These are phyloP conservation scores for Phlebiopsis flavidoalba DNA, from an alignment of 768 basidiomycete genomes.

Conservation along the genomic window DNA sequence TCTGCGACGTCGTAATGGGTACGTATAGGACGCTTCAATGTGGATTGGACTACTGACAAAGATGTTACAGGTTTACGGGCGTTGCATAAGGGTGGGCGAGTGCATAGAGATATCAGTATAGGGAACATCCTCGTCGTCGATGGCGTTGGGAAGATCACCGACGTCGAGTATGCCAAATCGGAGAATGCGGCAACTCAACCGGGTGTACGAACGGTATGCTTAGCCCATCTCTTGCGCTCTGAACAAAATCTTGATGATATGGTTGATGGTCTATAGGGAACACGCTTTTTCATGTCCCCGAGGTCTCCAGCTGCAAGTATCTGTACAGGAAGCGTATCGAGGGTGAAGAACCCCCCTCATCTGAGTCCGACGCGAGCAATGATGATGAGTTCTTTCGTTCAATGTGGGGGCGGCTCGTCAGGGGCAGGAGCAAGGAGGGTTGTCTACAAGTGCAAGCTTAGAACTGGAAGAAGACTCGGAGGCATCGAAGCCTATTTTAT, in stretches of 20 bases:
- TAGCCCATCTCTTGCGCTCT: not conserved
- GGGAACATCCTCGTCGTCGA: not conserved
- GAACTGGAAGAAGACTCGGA: too few relatives aligned
- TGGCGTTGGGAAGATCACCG: not conserved
- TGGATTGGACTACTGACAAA: not conserved
- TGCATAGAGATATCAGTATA: conserved; percentile 3
- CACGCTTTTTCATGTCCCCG: not conserved
- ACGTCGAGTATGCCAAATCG: conserved; percentile 1
- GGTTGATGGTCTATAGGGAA: not conserved
- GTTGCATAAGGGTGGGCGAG: not conserved
- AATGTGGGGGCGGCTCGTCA: too few relatives aligned
- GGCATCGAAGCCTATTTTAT: not conserved
- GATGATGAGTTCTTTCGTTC: too few relatives aligned
- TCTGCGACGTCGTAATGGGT: not conserved
- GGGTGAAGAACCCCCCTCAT: too few relatives aligned
- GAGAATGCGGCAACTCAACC: not conserved
- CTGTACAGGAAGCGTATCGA: not conserved
- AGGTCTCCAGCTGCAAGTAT: not conserved
- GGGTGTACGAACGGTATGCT: not conserved
- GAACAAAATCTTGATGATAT: not conserved
- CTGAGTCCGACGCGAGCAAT: too few relatives aligned
- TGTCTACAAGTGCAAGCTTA: too few relatives aligned
- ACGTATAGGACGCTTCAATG: not conserved
- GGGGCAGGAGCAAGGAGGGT: too few relatives aligned
- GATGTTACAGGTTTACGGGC: not conserved